A percentile compares a stretch with the other conserved stretches of the same genome.
These are phyloP conservation scores for Colletotrichum noveboracense DNA, from an alignment of 2,329 filamentous ascomycete genomes.

Conservation along the genomic window DNA sequence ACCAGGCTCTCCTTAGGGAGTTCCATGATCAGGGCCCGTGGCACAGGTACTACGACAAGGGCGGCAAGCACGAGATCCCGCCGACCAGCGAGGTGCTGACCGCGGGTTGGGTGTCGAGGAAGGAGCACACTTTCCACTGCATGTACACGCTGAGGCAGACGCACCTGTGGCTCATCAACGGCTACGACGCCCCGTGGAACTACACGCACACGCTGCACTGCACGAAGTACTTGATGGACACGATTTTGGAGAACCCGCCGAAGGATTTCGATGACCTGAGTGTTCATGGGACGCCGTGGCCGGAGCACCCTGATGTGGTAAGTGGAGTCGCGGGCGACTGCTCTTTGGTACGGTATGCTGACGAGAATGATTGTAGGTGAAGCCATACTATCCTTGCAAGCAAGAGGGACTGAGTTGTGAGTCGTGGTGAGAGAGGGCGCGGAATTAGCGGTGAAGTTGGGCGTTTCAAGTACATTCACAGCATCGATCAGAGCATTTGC, in stretches of 20 bases:
- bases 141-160: conserved; percentile 6
- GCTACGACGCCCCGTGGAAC: conserved; percentile 5
- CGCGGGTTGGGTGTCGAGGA: neutral
- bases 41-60: conserved; percentile 10
- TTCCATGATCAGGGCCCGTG: neutral
- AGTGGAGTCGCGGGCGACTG: neutral
- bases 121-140: conserved; percentile 9
- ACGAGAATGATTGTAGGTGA: neutral
- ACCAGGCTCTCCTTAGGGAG: neutral
- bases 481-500: neutral
- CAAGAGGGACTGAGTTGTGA: conserved; percentile 9
- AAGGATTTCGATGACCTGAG: neutral
- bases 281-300: conserved; percentile 5
- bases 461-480: neutral
- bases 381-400: conserved; percentile 13
- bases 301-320: conserved; percentile 10
- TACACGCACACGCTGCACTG: conserved; percentile 9
- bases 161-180: neutral
- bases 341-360: neutral
- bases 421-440: neutral
- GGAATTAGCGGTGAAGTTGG: neutral
- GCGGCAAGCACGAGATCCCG: conserved; percentile 7
- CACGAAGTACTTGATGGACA: conserved; percentile 2
- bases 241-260: conserved; percentile 7
- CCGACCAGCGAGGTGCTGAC: conserved; percentile 3